These are phyloP conservation scores for Populus nigra DNA, from an alignment of 345 rosid genomes.

Conservation along the genomic window DNA sequence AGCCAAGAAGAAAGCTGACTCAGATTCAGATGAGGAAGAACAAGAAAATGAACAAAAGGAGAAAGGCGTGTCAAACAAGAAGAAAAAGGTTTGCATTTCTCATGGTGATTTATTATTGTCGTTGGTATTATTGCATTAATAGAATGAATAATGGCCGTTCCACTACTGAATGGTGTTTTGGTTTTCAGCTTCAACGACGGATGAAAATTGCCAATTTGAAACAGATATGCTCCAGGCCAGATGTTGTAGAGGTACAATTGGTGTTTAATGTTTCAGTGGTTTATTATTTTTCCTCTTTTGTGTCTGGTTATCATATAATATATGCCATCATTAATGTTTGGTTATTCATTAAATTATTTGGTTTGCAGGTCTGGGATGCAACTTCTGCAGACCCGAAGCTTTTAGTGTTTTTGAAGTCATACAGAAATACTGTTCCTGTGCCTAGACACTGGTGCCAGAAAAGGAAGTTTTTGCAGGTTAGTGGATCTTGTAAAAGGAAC, in stretches of 20 bases:
- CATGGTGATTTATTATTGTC: neutral
- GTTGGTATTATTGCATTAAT: neutral
- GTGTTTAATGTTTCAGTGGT: neutral
- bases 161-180: neutral
- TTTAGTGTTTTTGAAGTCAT: conserved; percentile 88
- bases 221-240: conserved; percentile 92
- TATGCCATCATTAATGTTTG: neutral
- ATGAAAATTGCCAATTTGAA: conserved; percentile 95
- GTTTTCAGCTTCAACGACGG: conserved; percentile 73
- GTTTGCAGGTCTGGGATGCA: conserved; percentile 97
- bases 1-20: conserved; percentile 57
- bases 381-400: conserved; percentile 94
- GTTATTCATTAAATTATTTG: neutral
- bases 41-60: conserved; percentile 68
- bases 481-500: conserved; percentile 24
- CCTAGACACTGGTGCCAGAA: conserved; percentile 99
- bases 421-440: conserved; percentile 93
- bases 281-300: neutral
- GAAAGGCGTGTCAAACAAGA: conserved; percentile 82
- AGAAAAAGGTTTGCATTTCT: conserved; percentile 55
- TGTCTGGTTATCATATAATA: neutral
- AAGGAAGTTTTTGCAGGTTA: conserved; percentile 97
- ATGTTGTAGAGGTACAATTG: conserved; percentile 88
- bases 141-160: neutral
- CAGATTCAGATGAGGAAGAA: conserved; percentile 80